Evolutionary conservation across 768 basidiomycete species (phyloP), one percentile per base, ranked within the genome.

Genomic region (Hysterangium stoloniferum): DNA sequence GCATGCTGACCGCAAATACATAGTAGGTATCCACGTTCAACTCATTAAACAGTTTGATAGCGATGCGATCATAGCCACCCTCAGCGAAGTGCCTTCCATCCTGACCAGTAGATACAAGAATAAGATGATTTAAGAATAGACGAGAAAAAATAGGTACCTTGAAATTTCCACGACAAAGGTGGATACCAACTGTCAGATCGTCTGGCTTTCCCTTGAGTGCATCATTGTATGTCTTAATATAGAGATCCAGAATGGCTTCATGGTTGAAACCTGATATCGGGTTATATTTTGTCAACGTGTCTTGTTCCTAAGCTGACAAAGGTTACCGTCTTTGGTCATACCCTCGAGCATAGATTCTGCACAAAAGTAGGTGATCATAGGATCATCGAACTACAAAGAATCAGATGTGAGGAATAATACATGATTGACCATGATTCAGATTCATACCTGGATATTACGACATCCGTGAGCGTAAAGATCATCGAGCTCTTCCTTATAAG

Each of bases 221-320:
- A 44, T 60, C 59, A 53, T 65, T 66, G 71, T 82, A 80, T 20
- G 79, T 75, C 44, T 75, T 71, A 61, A 84, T 78, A 54, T 68
- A 85, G 63, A 77, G 76, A 52, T 85, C 76, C n/a, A 89, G 70
- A 38, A 87, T 70, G 3, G 73, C 73, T 43, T 76, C 78, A 15
- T 78, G 74, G 64, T 88, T 80, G 17, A 78, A 40, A 20, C 44
- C 44, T 31, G 31, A 24, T 9, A 31, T 28, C 19, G 28, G 4
- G n/a, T n/a, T n/a, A n/a, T n/a, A n/a, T 6, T 41, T 6, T 22
- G 9, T 17, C 17, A 13, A 22, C 28, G n/a, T n/a, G n/a, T n/a
- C n/a, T n/a, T n/a, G n/a, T n/a, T n/a, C n/a, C n/a, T n/a, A n/a
- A n/a, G n/a, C n/a, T n/a, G n/a, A 41, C 22, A 17, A 2, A 22